A percentile compares a stretch with the other conserved stretches of the same genome.
phyloP scores from a whole-genome alignment of 495 filamentous ascomycete genomes.

The Evernia prunastri region DNA sequence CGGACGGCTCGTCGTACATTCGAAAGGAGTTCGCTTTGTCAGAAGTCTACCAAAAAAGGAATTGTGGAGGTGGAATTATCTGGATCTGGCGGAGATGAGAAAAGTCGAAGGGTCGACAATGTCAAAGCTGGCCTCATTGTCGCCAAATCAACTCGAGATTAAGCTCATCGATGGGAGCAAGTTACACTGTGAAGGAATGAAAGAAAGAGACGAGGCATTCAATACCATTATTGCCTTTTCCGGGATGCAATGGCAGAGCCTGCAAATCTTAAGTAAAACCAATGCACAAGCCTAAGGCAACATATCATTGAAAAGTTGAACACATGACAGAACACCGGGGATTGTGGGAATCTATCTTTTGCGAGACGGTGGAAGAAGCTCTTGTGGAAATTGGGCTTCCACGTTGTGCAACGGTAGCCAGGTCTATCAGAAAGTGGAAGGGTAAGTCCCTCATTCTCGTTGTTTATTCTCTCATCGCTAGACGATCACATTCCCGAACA shows the following conservation, averaged over 20 bases:
- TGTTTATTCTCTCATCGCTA: too few species aligned
- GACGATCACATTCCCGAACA: too few species aligned
- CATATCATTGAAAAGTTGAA: background rate
- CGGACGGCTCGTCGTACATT: slow-evolving; percentile 29
- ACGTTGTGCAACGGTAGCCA: too few species aligned
- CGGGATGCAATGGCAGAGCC: slow-evolving; percentile 28
- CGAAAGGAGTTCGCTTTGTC: slow-evolving; percentile 30
- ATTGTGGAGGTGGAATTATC: slow-evolving; percentile 29
- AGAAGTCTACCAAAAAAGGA: slow-evolving; percentile 23
- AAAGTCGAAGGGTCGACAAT: slow-evolving; percentile 24
- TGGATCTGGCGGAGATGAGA: slow-evolving; percentile 33
- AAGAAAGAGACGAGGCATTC: slow-evolving; percentile 36
- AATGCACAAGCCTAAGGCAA: slow-evolving; percentile 8
- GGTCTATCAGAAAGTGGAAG: too few species aligned
- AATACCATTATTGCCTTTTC: slow-evolving; percentile 36
- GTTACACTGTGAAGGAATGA: slow-evolving; percentile 26
- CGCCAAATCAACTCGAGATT: slow-evolving; percentile 27
- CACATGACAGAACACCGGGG: background rate
- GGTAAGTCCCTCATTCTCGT: too few species aligned
- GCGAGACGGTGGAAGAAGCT: background rate
- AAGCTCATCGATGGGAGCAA: slow-evolving; percentile 25
- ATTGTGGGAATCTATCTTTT: too few species aligned
- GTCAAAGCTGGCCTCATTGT: slow-evolving; percentile 22
- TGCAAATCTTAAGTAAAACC: slow-evolving; percentile 19
- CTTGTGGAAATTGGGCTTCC: background rate